A percentile compares a stretch with the other conserved stretches of the same genome.
Evolutionary conservation across 2,329 filamentous ascomycete species (phyloP).

Genomic region (Salinomyces thailandicus): DNA sequence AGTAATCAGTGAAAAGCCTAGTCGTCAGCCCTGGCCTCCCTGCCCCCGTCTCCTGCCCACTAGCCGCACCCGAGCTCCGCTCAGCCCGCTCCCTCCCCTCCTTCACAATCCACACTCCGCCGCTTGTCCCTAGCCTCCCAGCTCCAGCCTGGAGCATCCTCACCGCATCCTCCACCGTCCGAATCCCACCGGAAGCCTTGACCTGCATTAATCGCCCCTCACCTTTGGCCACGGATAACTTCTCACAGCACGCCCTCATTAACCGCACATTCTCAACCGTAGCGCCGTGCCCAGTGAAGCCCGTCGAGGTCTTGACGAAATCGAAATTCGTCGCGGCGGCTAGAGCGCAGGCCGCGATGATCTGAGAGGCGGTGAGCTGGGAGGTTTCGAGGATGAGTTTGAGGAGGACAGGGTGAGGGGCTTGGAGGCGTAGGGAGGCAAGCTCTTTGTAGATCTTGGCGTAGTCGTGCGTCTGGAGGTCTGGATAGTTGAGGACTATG

Average conservation of each 20-base stretch:
- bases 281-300: conserved; percentile 47
- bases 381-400: conserved; percentile 53
- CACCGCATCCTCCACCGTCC: conserved; percentile 40
- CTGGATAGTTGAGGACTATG: conserved; percentile 47
- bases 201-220: conserved; percentile 35
- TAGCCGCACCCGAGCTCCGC: conserved; percentile 5
- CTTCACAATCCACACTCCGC: conserved; percentile 45
- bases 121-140: conserved; percentile 46
- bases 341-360: conserved; percentile 45
- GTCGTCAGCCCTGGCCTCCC: conserved; percentile 7
- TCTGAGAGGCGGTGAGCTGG: conserved; percentile 38
- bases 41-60: conserved; percentile 4
- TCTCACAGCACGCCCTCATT: conserved; percentile 42
- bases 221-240: conserved; percentile 25
- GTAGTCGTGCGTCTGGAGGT: conserved; percentile 35
- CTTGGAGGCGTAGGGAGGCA: conserved; percentile 40
- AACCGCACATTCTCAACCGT: conserved; percentile 42
- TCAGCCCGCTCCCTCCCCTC: conserved; percentile 28
- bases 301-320: conserved; percentile 52
- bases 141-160: conserved; percentile 49
- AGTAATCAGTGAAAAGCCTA: conserved; percentile 11
- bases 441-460: conserved; percentile 44
- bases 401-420: conserved; percentile 30
- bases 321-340: conserved; percentile 44
- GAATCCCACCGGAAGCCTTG: conserved; percentile 50